These are phyloP conservation scores for Xylariaceae sp. DNA, from an alignment of 2,329 filamentous ascomycete genomes.

Conservation along the genomic window DNA sequence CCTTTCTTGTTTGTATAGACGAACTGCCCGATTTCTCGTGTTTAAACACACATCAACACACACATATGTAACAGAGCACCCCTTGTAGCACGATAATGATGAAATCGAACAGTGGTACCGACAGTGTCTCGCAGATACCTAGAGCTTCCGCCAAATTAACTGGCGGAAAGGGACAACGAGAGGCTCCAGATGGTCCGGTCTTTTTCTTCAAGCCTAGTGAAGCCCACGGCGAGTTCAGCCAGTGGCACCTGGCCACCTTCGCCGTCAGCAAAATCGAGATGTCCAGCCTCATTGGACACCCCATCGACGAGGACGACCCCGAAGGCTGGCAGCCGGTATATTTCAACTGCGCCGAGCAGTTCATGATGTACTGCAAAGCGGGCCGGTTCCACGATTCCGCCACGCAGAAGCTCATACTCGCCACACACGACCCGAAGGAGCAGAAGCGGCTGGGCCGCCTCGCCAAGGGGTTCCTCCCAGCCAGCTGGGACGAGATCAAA, in stretches of 20 bases:
- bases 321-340: conserved; percentile 26
- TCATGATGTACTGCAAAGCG: conserved; percentile 48
- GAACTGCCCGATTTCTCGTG: background rate
- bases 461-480: conserved; percentile 32
- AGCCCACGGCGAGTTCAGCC: conserved; percentile 9
- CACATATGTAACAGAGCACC: background rate
- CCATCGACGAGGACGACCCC: conserved; percentile 18
- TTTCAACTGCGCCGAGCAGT: conserved; percentile 44
- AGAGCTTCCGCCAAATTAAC: background rate
- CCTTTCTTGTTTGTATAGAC: no score
- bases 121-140: background rate
- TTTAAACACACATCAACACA: background rate
- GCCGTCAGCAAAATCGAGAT: conserved; percentile 31
- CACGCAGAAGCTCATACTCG: conserved; percentile 30
- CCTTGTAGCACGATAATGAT: background rate
- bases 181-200: conserved; percentile 1
- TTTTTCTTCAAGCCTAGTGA: conserved; percentile 8
- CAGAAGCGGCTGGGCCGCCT: conserved; percentile 36
- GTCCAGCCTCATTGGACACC: conserved; percentile 32
- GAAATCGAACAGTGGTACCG: background rate
- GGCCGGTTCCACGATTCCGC: conserved; percentile 38
- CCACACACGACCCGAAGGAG: conserved; percentile 31
- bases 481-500: conserved; percentile 38
- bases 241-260: conserved; percentile 10
- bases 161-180: background rate